phyloP scores from a whole-genome alignment of 2,329 filamentous ascomycete genomes.

The Coccinonectria pachysandricola region DNA sequence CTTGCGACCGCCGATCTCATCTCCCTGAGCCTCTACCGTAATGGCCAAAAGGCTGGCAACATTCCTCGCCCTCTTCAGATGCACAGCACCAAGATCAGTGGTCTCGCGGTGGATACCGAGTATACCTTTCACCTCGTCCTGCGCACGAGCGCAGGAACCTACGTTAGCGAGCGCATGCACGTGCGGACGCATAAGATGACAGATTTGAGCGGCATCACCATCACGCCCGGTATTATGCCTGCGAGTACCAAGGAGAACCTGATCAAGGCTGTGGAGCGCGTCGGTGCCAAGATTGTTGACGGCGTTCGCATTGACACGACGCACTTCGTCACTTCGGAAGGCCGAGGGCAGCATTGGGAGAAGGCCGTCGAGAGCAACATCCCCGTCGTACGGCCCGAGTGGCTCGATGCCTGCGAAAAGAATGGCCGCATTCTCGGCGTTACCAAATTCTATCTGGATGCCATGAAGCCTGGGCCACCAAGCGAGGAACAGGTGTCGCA shows the following conservation, averaged over 20 bases:
- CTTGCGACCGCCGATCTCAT: constrained; percentile 87
- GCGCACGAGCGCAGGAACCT: constrained; percentile 82
- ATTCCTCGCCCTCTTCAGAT: constrained; percentile 82
- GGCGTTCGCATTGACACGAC: constrained; percentile 92
- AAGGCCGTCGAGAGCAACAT: constrained; percentile 97
- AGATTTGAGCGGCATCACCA: constrained; percentile 87
- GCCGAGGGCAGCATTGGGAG: constrained; percentile 82
- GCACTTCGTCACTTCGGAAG: constrained; percentile 95
- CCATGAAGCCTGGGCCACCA: constrained; percentile 40
- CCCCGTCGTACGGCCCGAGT: constrained; percentile 90
- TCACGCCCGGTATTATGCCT: constrained; percentile 82
- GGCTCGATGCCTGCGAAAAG: constrained; percentile 92
- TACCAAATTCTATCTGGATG: constrained; percentile 91
- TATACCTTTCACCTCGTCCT: constrained; percentile 92
- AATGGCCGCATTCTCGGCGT: constrained; percentile 90
- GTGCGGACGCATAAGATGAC: constrained; percentile 98
- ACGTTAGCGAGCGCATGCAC: constrained; percentile 68
- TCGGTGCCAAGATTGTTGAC: constrained; percentile 87
- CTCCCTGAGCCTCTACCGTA: constrained; percentile 83
- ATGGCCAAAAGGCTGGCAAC: constrained; percentile 91
- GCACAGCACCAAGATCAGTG: constrained; percentile 92
- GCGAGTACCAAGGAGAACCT: constrained; percentile 62
- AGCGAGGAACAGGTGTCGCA: constrained; percentile 23
- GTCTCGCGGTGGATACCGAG: constrained; percentile 90
- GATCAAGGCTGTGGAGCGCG: constrained; percentile 65